phyloP scores from a whole-genome alignment of 257 asterid genomes.

The Penstemon newberryi region DNA sequence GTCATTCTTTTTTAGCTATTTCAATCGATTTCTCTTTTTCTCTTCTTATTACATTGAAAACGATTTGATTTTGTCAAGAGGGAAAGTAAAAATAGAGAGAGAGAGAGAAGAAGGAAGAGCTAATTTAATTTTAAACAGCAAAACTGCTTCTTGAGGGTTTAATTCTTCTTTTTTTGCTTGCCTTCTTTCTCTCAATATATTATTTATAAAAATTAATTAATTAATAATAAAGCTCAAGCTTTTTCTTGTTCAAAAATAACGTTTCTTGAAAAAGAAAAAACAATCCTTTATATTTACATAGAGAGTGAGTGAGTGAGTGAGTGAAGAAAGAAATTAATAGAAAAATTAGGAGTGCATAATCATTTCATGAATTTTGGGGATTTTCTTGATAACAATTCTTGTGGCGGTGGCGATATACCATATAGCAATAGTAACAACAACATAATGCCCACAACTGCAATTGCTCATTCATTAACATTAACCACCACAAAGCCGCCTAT shows the following conservation, averaged over 20 bases:
- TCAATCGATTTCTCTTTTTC: background rate
- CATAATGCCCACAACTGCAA: constrained; percentile 55
- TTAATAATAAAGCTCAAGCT: too few relatives aligned
- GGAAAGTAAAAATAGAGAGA: background rate
- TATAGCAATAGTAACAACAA: constrained; percentile 28
- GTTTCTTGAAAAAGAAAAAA: background rate
- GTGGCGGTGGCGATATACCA: constrained; percentile 55
- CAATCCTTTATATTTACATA: background rate
- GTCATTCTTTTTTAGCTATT: background rate
- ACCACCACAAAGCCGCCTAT: constrained; percentile 42
- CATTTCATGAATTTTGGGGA: constrained; percentile 93
- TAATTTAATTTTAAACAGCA: constrained; percentile 23
- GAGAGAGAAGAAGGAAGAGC: constrained; percentile 49
- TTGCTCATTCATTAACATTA: constrained; percentile 45
- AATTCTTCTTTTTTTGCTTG: constrained; percentile 21
- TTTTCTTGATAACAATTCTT: constrained; percentile 69
- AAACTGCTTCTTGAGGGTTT: constrained; percentile 19
- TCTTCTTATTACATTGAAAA: constrained; percentile 15
- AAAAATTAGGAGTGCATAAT: constrained; percentile 8
- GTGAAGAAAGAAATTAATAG: background rate
- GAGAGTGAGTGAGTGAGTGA: background rate
- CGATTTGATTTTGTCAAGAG: background rate
- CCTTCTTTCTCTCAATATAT: constrained; percentile 37
- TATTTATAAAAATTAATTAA: background rate
- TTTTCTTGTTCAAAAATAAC: too few relatives aligned